Evolutionary conservation across 306 rosid species (phyloP).

Genomic region (Prunus padus): DNA sequence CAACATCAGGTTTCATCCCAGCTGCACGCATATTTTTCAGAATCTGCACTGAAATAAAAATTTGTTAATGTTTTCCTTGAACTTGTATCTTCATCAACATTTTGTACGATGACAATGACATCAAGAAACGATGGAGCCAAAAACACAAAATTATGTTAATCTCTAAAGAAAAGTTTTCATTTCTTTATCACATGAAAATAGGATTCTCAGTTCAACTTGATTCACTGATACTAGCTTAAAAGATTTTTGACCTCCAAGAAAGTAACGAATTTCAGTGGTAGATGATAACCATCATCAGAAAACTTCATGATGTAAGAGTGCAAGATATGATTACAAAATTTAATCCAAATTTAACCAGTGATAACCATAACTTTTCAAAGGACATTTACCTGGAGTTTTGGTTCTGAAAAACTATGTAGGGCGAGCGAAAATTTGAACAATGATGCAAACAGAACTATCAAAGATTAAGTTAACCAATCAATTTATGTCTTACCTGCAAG

Average conservation of each 20-base stretch:
- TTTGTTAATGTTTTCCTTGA: slow-evolving; percentile 31
- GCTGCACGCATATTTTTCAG: slow-evolving; percentile 62
- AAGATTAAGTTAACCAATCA: slow-evolving; percentile 13
- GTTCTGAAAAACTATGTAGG: background rate
- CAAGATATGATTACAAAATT: background rate
- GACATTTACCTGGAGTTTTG: background rate
- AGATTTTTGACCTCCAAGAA: background rate
- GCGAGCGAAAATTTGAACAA: background rate
- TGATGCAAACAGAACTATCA: slow-evolving; percentile 7
- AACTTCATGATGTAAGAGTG: background rate
- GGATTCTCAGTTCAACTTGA: background rate
- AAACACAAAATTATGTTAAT: background rate
- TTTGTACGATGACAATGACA: slow-evolving; percentile 10
- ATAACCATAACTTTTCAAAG: background rate
- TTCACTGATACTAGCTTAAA: background rate
- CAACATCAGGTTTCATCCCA: slow-evolving; percentile 81
- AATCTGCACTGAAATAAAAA: slow-evolving; percentile 57
- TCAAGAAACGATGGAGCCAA: background rate
- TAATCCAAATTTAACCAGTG: background rate
- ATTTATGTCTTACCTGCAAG: slow-evolving; percentile 56
- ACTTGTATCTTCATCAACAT: slow-evolving; percentile 14
- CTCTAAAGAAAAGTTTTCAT: no score
- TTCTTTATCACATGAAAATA: no score
- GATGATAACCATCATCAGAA: background rate
- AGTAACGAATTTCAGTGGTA: background rate